Conservation (phyloP, 2,329 filamentous ascomycete species). For the Colletotrichum magnum region DNA sequence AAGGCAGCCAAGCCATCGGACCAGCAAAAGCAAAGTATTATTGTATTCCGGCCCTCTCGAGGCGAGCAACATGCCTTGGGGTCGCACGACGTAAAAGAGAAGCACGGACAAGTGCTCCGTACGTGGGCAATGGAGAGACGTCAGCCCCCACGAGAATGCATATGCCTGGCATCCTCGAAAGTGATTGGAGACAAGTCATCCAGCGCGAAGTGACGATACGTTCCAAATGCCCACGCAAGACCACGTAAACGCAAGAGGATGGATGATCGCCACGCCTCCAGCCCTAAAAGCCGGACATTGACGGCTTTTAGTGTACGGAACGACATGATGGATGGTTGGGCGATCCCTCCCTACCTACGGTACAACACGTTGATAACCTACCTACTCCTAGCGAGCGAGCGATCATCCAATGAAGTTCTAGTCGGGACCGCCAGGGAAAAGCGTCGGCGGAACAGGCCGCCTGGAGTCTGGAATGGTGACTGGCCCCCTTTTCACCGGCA, state of each 20-base stretch:
- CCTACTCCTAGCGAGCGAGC: not conserved
- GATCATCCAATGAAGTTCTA: constrained; percentile 15
- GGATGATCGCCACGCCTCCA: constrained; percentile 4
- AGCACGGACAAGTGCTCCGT: not conserved
- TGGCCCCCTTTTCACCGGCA: constrained; percentile 27
- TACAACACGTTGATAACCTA: not conserved
- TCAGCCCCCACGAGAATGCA: constrained; percentile 11
- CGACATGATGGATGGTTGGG: not conserved
- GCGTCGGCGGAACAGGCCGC: constrained; percentile 10
- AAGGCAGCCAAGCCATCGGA: constrained; percentile 14
- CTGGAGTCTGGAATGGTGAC: constrained; percentile 31
- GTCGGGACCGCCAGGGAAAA: not conserved
- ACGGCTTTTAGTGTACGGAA: not conserved
- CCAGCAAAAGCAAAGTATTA: constrained; percentile 13
- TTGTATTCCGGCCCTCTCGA: not conserved
- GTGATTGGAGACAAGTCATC: constrained; percentile 13
- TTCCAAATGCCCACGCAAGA: constrained; percentile 15
- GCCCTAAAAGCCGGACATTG: not conserved
- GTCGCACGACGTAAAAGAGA: constrained; percentile 8
- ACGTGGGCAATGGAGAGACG: constrained; percentile 10
- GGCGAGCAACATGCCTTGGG: constrained; percentile 11
- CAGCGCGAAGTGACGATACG: constrained; percentile 1
- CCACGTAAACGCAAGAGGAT: constrained; percentile 4
- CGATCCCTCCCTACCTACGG: not conserved
- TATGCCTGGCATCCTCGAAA: constrained; percentile 1